Evolutionary conservation across 208 protist species (phyloP).

Genomic region (Acanthamoeba castellanii): DNA sequence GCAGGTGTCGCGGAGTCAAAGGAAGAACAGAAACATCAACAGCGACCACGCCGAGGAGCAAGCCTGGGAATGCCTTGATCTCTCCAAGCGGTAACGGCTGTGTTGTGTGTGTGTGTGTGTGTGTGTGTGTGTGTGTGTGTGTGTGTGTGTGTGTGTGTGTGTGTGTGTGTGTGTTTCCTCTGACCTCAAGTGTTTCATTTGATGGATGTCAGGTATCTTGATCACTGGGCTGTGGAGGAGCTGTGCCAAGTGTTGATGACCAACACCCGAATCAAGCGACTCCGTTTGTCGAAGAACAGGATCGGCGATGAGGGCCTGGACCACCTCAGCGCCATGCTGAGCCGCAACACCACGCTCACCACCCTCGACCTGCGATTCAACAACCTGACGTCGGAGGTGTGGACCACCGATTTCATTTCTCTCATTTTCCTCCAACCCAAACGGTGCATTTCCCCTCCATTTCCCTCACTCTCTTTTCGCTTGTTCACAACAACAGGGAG

Average conservation of each 20-base stretch:
- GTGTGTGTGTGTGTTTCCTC: too few relatives aligned
- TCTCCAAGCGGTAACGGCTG: background rate
- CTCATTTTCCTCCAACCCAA: too few relatives aligned
- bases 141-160: too few relatives aligned
- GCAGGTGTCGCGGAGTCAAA: too few relatives aligned
- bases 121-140: too few relatives aligned
- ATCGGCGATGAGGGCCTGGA: background rate
- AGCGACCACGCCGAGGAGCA: background rate
- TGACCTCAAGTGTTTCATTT: too few relatives aligned
- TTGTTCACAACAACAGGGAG: background rate
- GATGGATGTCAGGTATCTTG: background rate
- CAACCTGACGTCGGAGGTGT: background rate
- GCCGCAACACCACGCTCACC: background rate
- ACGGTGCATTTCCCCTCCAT: background rate
- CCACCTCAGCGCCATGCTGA: background rate
- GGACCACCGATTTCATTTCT: background rate
- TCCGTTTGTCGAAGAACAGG: background rate
- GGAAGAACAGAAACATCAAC: background rate
- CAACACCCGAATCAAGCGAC: background rate
- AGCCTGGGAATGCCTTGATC: background rate
- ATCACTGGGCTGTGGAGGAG: background rate
- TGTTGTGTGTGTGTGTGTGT: too few relatives aligned
- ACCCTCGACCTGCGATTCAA: slow-evolving; percentile 27
- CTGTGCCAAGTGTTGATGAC: background rate
- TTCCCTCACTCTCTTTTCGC: background rate